Conservation (phyloP, 2,329 filamentous ascomycete genomes). For the Venturia nashicola region DNA sequence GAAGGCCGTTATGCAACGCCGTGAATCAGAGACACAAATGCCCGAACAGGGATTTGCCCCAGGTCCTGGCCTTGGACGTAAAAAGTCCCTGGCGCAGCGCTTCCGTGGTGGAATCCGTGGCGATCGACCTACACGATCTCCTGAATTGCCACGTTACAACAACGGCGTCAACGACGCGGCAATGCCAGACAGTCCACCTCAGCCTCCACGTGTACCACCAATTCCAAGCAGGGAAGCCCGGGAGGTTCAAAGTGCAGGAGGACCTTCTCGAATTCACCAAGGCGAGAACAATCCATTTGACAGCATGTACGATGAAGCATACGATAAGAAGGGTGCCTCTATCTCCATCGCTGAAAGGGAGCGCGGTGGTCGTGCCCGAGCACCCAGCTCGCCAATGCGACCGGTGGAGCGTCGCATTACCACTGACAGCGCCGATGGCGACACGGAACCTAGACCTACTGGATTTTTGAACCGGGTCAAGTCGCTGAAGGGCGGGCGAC, state of each 20-base stretch:
- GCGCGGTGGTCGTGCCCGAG: conserved; percentile 15
- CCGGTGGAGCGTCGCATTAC: conserved; percentile 54
- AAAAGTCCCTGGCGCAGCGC: conserved; percentile 89
- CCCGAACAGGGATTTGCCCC: conserved; percentile 24
- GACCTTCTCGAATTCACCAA: conserved; percentile 6
- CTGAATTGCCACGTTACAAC: conserved; percentile 40
- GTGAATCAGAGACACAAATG: conserved; percentile 53
- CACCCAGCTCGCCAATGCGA: conserved; percentile 48
- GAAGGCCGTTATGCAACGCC: conserved; percentile 66
- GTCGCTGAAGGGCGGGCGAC: conserved; percentile 62
- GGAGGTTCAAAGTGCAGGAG: conserved; percentile 7
- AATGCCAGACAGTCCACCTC: background rate
- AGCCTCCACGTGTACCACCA: background rate
- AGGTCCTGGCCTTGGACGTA: conserved; percentile 54
- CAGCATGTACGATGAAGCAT: conserved; percentile 60
- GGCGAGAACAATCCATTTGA: conserved; percentile 44
- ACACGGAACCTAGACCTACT: conserved; percentile 24
- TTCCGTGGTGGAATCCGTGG: conserved; percentile 65
- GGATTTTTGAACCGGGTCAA: conserved; percentile 68
- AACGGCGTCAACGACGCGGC: conserved; percentile 10
- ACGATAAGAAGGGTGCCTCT: conserved; percentile 49
- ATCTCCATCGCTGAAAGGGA: conserved; percentile 10
- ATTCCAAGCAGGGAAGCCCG: conserved; percentile 1
- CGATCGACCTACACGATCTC: conserved; percentile 20
- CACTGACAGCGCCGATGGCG: conserved; percentile 18